These are phyloP conservation scores for Arthrobotrys entomopaga DNA, from an alignment of 2,329 filamentous ascomycete species.

Conservation along the genomic window DNA sequence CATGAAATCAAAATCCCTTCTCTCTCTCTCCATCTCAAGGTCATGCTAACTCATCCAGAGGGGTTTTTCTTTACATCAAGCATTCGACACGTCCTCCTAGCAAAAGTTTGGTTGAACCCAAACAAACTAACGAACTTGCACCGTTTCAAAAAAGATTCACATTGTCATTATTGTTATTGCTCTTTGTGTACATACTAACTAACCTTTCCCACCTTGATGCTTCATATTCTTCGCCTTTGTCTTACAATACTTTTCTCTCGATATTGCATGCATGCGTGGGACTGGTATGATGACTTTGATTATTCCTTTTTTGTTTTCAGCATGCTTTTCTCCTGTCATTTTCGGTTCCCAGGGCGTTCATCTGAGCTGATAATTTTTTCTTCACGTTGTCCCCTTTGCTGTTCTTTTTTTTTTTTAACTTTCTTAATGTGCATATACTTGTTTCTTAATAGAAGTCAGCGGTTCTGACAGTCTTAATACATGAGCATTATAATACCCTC, in stretches of 20 bases:
- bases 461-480: neutral
- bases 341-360: slow-evolving; percentile 39
- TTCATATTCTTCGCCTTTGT: slow-evolving; percentile 1
- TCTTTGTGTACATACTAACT: slow-evolving; percentile 52
- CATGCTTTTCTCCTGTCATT: slow-evolving; percentile 25
- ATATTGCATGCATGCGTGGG: slow-evolving; percentile 19
- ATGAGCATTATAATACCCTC: neutral
- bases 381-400: slow-evolving; percentile 11
- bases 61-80: neutral
- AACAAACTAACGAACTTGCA: slow-evolving; percentile 43
- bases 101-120: slow-evolving; percentile 15
- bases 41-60: slow-evolving; percentile 4
- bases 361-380: slow-evolving; percentile 29
- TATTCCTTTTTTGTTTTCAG: slow-evolving; percentile 26
- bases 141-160: slow-evolving; percentile 37
- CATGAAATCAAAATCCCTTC: slow-evolving; percentile 23
- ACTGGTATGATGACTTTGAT: slow-evolving; percentile 48
- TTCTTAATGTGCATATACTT: slow-evolving; percentile 36
- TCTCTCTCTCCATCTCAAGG: slow-evolving; percentile 3
- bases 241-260: neutral
- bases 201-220: slow-evolving; percentile 31
- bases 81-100: slow-evolving; percentile 11
- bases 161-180: slow-evolving; percentile 20
- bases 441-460: slow-evolving; percentile 42
- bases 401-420: neutral